Evolutionary conservation across 495 filamentous ascomycete species (phyloP), one percentile per base, ranked within the genome.

Genomic region (Penicillium angulare): DNA sequence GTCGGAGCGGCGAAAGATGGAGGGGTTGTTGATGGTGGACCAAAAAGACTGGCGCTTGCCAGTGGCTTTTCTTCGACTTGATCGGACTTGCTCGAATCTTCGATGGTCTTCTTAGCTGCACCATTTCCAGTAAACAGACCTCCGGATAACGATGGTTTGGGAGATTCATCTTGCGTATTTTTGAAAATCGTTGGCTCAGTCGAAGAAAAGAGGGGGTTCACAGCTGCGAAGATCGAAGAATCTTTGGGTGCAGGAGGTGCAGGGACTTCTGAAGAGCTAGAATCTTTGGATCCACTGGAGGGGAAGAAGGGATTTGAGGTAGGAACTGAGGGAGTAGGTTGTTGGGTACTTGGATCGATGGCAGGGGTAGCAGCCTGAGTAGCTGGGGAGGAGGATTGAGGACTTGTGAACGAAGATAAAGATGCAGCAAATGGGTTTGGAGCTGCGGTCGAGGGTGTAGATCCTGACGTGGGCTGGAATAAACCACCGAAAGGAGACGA

Each of bases 351-450:
- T 33, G 31, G n/a, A 6, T 16, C 8, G 15, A 13, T 10, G 32
- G 12, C 15, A 5, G 15, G 33, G 13, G n/a, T 16, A 35, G 13
- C n/a, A 16, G n/a, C 33, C 13, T 35, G n/a, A 10, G 33, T 15
- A 18, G 34, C 20, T 18, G 34, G 20, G 34, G 17, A 3, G 1
- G 16, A 42, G 33, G 43, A 6, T 26, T 45, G 31, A 3, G 31
- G 21, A 17, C 38, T 24, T 21, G 41, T 51, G 50, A 50, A 48
- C 33, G 49, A 49, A 9, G 48, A 40, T 6, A 44, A 17, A 17
- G 50, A 56, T 12, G 52, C 38, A 31, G 52, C 42, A 18, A 59
- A 59, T 13, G 54, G 53, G 17, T 57, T 61, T 18, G 43, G 49
- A 4, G 32, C 20, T 17, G 48, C 10, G 21, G 15, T 39, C 18